These are phyloP conservation scores for Thelonectria olida DNA, from an alignment of 2,329 filamentous ascomycete species.

Conservation along the genomic window DNA sequence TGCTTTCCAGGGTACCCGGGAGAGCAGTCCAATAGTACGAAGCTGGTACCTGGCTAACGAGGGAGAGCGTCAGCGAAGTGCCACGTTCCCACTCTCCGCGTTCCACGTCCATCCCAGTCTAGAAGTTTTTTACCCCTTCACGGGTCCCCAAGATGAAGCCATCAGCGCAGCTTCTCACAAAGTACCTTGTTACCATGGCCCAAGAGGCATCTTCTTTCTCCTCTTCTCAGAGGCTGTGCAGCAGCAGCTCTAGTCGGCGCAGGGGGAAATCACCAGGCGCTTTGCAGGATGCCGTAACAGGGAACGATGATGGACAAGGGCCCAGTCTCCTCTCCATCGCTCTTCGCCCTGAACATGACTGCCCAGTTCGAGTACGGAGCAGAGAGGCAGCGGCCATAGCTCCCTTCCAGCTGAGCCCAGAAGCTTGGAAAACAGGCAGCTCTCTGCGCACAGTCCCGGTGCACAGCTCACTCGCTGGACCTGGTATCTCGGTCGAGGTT, in stretches of 20 bases:
- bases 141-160: conserved; percentile 11
- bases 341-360: neutral
- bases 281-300: conserved; percentile 27
- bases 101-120: conserved; percentile 30
- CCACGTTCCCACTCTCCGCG: conserved; percentile 33
- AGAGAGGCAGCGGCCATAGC: neutral
- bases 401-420: conserved; percentile 12
- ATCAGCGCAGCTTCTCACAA: conserved; percentile 23
- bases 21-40: conserved; percentile 11
- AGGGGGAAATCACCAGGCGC: conserved; percentile 35
- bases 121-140: conserved; percentile 2
- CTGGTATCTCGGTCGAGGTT: conserved; percentile 22
- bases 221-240: conserved; percentile 24
- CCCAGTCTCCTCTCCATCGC: conserved; percentile 11
- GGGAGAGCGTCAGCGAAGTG: conserved; percentile 27
- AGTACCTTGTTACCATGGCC: conserved; percentile 6
- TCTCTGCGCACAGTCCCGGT: conserved; percentile 20
- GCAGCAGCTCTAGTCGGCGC: conserved; percentile 14
- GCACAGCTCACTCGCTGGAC: conserved; percentile 33
- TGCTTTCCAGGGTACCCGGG: neutral
- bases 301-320: too few relatives aligned
- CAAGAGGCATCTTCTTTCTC: conserved; percentile 16
- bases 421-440: conserved; percentile 14
- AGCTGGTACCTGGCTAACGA: conserved; percentile 19
- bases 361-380: conserved; percentile 3